Evolutionary conservation across 23 red algal genomes (phyloP).

Genomic region (Gracilaria vermiculophylla): DNA sequence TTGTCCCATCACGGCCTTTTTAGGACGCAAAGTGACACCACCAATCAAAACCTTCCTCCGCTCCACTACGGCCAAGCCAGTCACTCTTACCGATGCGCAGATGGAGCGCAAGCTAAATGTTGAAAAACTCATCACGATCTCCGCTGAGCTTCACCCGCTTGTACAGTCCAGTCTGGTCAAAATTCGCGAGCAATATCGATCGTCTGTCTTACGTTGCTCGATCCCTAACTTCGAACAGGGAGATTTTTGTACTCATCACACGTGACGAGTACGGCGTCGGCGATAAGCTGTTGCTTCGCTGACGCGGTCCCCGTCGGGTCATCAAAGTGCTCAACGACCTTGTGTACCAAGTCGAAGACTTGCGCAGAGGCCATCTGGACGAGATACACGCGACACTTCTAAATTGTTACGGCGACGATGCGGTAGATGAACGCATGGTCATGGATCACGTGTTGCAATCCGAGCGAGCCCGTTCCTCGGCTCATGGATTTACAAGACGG

Average conservation of each 20-base stretch:
- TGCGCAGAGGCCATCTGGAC: not conserved
- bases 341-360: slow-evolving; percentile 10
- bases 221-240: not conserved
- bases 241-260: slow-evolving; percentile 1
- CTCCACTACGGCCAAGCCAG: not conserved
- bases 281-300: slow-evolving; percentile 8
- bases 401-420: slow-evolving; percentile 11
- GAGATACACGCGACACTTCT: slow-evolving; percentile 3
- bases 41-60: slow-evolving; percentile 25
- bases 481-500: not conserved
- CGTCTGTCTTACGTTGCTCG: not conserved
- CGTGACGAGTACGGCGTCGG: not conserved
- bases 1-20: slow-evolving; percentile 23
- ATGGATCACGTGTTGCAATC: not conserved
- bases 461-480: not conserved
- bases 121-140: slow-evolving; percentile 1
- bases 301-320: slow-evolving; percentile 19
- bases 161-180: slow-evolving; percentile 7
- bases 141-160: slow-evolving; percentile 9
- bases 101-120: slow-evolving; percentile 3
- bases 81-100: slow-evolving; percentile 30
- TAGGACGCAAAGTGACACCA: not conserved
- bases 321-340: not conserved
- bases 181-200: not conserved
- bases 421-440: not conserved